Evolutionary conservation across 2,329 filamentous ascomycete genomes (phyloP).

Genomic region (Phyllosticta paracitricarpa): DNA sequence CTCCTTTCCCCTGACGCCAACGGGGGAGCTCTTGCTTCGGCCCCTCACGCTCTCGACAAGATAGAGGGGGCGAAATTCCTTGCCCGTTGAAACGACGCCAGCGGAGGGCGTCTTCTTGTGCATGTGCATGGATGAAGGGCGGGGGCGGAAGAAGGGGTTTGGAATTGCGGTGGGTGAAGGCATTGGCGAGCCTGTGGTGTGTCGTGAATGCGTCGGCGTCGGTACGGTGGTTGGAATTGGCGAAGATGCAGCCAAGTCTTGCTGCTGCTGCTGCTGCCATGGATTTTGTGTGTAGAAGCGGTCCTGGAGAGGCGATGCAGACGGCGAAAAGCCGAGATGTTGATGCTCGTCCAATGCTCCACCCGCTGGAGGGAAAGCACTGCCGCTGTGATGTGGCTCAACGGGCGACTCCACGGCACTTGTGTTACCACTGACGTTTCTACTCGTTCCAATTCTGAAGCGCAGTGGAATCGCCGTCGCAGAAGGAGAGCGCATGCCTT

Average conservation of each 20-base stretch:
- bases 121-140: slow-evolving; percentile 19
- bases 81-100: slow-evolving; percentile 26
- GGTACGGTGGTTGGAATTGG: not conserved
- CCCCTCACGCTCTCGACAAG: slow-evolving; percentile 55
- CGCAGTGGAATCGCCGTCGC: slow-evolving; percentile 3
- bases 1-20: slow-evolving; percentile 20
- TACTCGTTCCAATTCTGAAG: not conserved
- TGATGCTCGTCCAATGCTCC: not conserved
- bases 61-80: slow-evolving; percentile 71
- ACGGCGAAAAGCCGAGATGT: not conserved
- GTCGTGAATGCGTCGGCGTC: not conserved
- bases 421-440: not conserved
- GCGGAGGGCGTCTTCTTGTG: slow-evolving; percentile 38
- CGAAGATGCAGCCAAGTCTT: not conserved
- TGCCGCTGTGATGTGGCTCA: not conserved
- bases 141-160: not conserved
- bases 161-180: not conserved
- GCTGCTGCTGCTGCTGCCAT: not conserved
- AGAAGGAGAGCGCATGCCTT: not conserved
- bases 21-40: slow-evolving; percentile 32
- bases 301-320: not conserved
- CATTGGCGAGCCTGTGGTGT: not conserved
- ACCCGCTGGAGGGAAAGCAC: not conserved
- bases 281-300: not conserved
- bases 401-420: not conserved